Conservation (phyloP, 306 rosid species). For the Acmispon strigosus region DNA sequence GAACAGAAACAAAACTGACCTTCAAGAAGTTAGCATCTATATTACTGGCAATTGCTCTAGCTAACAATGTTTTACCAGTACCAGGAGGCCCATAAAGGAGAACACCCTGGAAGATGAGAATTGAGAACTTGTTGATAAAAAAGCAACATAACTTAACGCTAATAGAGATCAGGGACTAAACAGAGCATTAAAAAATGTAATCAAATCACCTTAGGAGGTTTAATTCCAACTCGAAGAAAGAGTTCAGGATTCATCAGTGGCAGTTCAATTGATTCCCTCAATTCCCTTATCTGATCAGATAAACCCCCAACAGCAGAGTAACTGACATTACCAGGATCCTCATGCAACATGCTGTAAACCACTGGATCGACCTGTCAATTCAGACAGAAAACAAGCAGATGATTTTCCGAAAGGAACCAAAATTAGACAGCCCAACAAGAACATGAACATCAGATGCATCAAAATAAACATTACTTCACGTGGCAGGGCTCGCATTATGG, state of each 20-base stretch:
- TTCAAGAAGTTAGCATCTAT: constrained; percentile 77
- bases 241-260: constrained; percentile 91
- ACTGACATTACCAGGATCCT: constrained; percentile 79
- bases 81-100: constrained; percentile 97
- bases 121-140: neutral
- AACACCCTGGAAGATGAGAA: constrained; percentile 47
- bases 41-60: constrained; percentile 89
- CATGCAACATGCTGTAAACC: constrained; percentile 72
- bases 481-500: constrained; percentile 78
- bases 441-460: neutral
- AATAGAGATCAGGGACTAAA: too few relatives aligned
- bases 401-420: neutral
- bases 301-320: constrained; percentile 87
- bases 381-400: neutral
- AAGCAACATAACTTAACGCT: too few relatives aligned
- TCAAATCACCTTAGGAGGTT: constrained; percentile 65
- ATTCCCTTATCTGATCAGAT: constrained; percentile 73
- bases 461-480: constrained; percentile 39
- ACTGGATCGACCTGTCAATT: constrained; percentile 58
- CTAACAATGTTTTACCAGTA: constrained; percentile 76
- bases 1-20: constrained; percentile 18
- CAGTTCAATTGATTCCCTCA: constrained; percentile 69
- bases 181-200: too few relatives aligned
- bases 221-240: constrained; percentile 73
- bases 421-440: neutral